These are phyloP conservation scores for Chrysanthemum seticuspe DNA, from an alignment of 129 eudicot genomes.

Conservation along the genomic window DNA sequence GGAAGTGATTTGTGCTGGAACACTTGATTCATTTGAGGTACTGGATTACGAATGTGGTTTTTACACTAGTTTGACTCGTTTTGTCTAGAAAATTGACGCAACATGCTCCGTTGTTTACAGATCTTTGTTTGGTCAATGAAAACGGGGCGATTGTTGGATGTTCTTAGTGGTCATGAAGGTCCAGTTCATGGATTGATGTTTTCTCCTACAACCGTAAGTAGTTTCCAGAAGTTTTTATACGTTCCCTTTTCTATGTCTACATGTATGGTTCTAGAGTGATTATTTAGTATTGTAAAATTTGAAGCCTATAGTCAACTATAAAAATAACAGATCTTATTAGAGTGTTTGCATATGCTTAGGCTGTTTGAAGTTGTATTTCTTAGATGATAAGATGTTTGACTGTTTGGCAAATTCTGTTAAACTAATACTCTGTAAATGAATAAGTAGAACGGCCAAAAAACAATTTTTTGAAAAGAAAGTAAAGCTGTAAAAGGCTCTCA, in stretches of 20 bases:
- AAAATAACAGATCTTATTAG: too few relatives aligned
- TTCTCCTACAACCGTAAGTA: conserved; percentile 86
- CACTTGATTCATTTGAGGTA: conserved; percentile 99
- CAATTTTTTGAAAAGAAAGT: too few relatives aligned
- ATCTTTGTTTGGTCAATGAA: conserved; percentile 99
- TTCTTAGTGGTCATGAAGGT: conserved; percentile 98
- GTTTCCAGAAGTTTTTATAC: too few relatives aligned
- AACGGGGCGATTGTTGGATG: conserved; percentile 84
- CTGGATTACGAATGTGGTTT: conserved; percentile 3
- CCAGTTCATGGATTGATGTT: conserved; percentile 97
- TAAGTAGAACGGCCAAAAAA: too few relatives aligned
- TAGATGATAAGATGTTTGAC: too few relatives aligned
- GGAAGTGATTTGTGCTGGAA: conserved; percentile 99
- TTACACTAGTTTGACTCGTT: neutral
- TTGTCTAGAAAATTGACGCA: conserved; percentile 21
- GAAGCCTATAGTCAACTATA: too few relatives aligned
- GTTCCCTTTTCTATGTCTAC: neutral
- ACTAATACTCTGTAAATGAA: too few relatives aligned
- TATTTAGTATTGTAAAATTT: too few relatives aligned
- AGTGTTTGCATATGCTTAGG: too few relatives aligned
- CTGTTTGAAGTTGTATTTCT: too few relatives aligned
- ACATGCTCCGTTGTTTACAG: conserved; percentile 26
- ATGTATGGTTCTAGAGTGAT: neutral
- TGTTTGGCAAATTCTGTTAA: too few relatives aligned
- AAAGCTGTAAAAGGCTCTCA: too few relatives aligned